Conservation (phyloP, 208 protist species). For the Naegleria lovaniensis region DNA sequence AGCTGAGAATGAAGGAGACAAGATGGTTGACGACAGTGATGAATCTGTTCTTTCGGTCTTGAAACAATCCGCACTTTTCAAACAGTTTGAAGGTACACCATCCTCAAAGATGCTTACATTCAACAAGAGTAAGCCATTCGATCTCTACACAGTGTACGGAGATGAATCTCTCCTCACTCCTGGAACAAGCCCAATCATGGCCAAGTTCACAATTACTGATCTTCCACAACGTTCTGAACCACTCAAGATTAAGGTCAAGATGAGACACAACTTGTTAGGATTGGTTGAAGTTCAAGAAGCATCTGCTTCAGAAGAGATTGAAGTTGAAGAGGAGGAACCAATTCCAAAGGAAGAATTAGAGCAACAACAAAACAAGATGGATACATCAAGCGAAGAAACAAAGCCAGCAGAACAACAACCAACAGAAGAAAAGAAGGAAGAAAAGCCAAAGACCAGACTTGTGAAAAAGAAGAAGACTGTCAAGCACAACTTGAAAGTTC, state of each 20-base stretch:
- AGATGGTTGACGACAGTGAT: not conserved
- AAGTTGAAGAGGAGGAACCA: slow-evolving; percentile 55
- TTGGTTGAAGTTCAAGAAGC: slow-evolving; percentile 60
- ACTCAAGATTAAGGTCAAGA: slow-evolving; percentile 49
- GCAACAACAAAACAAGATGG: slow-evolving; percentile 38
- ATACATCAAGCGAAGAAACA: slow-evolving; percentile 40
- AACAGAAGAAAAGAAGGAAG: slow-evolving; percentile 33
- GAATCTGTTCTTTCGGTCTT: not conserved
- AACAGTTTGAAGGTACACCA: not conserved
- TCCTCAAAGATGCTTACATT: slow-evolving; percentile 63
- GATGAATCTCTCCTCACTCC: slow-evolving; percentile 49
- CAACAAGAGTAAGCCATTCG: slow-evolving; percentile 54
- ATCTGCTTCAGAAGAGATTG: slow-evolving; percentile 58
- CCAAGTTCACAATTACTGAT: slow-evolving; percentile 30
- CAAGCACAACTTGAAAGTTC: slow-evolving; percentile 51
- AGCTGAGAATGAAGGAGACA: slow-evolving; percentile 40
- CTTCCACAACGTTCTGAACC: slow-evolving; percentile 48
- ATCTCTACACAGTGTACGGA: slow-evolving; percentile 72
- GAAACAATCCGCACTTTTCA: not conserved
- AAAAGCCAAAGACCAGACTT: slow-evolving; percentile 27
- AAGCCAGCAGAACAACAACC: slow-evolving; percentile 41
- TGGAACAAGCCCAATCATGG: not conserved
- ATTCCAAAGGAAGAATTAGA: slow-evolving; percentile 29
- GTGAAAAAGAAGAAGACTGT: slow-evolving; percentile 51
- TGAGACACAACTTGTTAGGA: slow-evolving; percentile 60